Conservation (phyloP, 352 stramenopile species). For the Lagenidium giganteum region DNA sequence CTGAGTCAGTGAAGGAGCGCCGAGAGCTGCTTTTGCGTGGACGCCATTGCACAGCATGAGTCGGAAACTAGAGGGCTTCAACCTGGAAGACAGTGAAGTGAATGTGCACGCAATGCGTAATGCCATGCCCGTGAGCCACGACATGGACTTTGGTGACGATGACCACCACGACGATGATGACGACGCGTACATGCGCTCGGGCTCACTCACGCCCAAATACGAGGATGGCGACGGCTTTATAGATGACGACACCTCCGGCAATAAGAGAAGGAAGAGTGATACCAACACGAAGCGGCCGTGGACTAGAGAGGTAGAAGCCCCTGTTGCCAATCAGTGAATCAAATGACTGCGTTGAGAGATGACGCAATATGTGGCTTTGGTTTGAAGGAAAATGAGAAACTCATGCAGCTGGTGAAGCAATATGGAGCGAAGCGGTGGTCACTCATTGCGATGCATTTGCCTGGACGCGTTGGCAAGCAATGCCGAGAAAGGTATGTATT, state of each 20-base stretch:
- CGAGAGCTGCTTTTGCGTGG: not conserved
- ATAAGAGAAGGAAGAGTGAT: conserved; percentile 48
- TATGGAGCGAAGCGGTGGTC: conserved; percentile 83
- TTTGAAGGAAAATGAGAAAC: conserved; percentile 65
- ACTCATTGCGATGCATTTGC: conserved; percentile 78
- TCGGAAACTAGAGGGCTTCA: conserved; percentile 63
- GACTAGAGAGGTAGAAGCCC: conserved; percentile 59
- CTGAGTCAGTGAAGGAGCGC: too few relatives aligned
- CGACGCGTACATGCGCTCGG: conserved; percentile 32
- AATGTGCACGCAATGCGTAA: conserved; percentile 25
- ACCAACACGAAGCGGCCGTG: conserved; percentile 84
- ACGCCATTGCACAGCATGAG: conserved; percentile 39
- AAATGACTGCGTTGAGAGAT: not conserved
- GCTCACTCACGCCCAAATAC: too few relatives aligned
- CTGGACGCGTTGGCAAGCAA: conserved; percentile 78
- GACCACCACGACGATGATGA: conserved; percentile 74
- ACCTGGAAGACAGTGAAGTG: conserved; percentile 27
- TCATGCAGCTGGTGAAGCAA: conserved; percentile 79
- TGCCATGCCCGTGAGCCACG: conserved; percentile 18
- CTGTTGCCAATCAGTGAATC: too few relatives aligned
- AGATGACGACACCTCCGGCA: too few relatives aligned
- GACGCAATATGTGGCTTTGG: not conserved
- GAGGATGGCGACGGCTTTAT: too few relatives aligned
- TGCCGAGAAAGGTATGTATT: conserved; percentile 58
- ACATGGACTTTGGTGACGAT: conserved; percentile 33